Base-by-base conservation (phyloP, 2,329 filamentous ascomycete species). In the Hypoxylon sp. region DNA sequence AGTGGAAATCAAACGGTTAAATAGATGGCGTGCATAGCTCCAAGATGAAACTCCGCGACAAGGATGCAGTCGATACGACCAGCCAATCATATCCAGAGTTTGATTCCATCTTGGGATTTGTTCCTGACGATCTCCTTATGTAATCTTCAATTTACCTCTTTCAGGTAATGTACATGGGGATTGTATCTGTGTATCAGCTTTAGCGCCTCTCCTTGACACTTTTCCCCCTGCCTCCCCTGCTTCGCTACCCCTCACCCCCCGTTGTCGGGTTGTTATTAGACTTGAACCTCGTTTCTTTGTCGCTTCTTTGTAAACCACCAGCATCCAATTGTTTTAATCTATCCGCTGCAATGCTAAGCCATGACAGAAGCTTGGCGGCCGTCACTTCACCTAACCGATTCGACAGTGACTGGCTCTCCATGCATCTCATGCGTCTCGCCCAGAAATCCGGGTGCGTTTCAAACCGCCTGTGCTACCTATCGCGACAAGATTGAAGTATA, bases 61-160 rank as follows among this genome's bases (percentile, higher is more conserved):
- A 23, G 51, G 47, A 32, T 51, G 5, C 15, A 21, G 30, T 31
- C 31, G 8, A 5, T 20, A 13, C 12, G 31, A 9, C 13, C 13
- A 30, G 11, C 55, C 55, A 58, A 58, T 58, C 29, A 43, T 9
- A 26, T 25, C 12, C 9, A 7, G 6, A 9, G 12, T 12, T 17
- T 9, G 26, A 15, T 40, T 45, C 51, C 15, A 38, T 52, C 40
- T 47, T 19, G 47, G 47, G 43, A 35, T 19, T 25, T 46, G 55
- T 58, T 42, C 55, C 55, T 58, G 55, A 30, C 51, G 55, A 58
- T 58, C 55, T 32, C 30, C 38, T 57, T 53, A 54, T 17, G 27
- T 57, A 54, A 57, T 50, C 37, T 15, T 37, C 21, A 29, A 31
- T 40, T 25, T 38, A 26, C 42, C 19, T 45, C 16, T 21, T 46